Evolutionary conservation across 805 yeast species (phyloP).

Genomic region (Candida sphagnicola): DNA sequence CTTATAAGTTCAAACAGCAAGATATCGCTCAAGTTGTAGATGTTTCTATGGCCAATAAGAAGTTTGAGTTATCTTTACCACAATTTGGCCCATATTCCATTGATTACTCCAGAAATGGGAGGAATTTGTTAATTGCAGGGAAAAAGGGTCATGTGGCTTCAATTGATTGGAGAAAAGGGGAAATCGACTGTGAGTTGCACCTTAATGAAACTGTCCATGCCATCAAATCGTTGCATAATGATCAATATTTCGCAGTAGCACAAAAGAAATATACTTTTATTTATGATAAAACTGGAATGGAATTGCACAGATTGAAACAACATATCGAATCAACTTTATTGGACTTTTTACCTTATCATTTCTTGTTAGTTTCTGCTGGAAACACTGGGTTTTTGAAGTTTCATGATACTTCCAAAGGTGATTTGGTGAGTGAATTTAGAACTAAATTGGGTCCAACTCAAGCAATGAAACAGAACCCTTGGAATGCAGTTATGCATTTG

Average conservation of each 20-base stretch:
- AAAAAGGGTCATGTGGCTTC: slow-evolving; percentile 92
- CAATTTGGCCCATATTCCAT: slow-evolving; percentile 84
- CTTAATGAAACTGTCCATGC: slow-evolving; percentile 87
- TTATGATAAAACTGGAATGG: slow-evolving; percentile 87
- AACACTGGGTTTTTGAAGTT: slow-evolving; percentile 84
- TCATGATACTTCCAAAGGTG: slow-evolving; percentile 95
- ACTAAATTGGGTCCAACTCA: slow-evolving; percentile 90
- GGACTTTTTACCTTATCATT: slow-evolving; percentile 92
- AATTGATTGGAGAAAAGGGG: slow-evolving; percentile 92
- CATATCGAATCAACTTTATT: slow-evolving; percentile 81
- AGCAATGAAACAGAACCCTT: slow-evolving; percentile 85
- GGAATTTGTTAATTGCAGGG: slow-evolving; percentile 82
- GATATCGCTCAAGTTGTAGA: slow-evolving; percentile 80
- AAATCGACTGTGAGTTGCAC: slow-evolving; percentile 73
- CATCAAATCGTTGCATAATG: slow-evolving; percentile 86
- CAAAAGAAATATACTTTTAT: slow-evolving; percentile 93
- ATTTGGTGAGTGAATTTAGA: slow-evolving; percentile 72
- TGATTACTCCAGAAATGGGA: slow-evolving; percentile 85
- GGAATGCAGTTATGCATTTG: slow-evolving; percentile 91
- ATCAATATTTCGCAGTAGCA: slow-evolving; percentile 93
- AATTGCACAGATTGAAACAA: slow-evolving; percentile 85
- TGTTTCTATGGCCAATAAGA: slow-evolving; percentile 66
- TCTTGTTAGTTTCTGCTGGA: slow-evolving; percentile 82
- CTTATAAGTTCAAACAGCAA: slow-evolving; percentile 77
- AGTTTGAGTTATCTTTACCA: slow-evolving; percentile 64